Evolutionary conservation across 768 basidiomycete genomes (phyloP).

Genomic region (Tulasnella sp.): DNA sequence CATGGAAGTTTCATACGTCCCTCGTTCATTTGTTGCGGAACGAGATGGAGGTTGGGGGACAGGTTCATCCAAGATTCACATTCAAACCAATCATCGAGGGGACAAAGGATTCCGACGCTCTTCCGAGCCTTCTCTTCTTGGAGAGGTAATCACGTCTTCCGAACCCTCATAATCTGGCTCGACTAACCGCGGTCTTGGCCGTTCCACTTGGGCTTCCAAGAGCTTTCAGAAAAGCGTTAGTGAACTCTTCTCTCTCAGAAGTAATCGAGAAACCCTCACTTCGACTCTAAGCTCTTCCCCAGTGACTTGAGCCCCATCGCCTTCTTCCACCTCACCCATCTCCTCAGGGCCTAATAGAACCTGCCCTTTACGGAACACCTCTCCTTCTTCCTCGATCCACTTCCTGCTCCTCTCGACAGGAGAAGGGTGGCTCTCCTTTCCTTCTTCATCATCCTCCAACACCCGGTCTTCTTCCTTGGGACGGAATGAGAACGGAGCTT

Average conservation of each 20-base stretch:
- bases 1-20: not conserved
- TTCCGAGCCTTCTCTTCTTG: conserved; percentile 20
- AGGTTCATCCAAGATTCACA: not conserved
- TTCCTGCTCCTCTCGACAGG: conserved; percentile 43
- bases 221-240: conserved; percentile 47
- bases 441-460: not conserved
- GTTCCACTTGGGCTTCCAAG: conserved; percentile 80
- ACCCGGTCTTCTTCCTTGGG: not conserved
- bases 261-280: conserved; percentile 36
- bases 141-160: conserved; percentile 7
- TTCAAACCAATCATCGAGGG: not conserved
- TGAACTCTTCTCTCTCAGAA: no score
- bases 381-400: conserved; percentile 93
- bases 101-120: conserved; percentile 11
- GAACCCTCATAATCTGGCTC: conserved; percentile 13
- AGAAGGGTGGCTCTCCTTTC: not conserved
- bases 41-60: not conserved
- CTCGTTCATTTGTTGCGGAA: not conserved
- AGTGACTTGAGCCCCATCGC: conserved; percentile 49
- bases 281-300: conserved; percentile 76
- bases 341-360: conserved; percentile 77
- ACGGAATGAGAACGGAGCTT: conserved; percentile 10
- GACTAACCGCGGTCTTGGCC: conserved; percentile 62
- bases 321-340: conserved; percentile 68
- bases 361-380: conserved; percentile 89